Evolutionary conservation across 2,329 filamentous ascomycete species (phyloP), one percentile per base, ranked within the genome.

Genomic region (Teratosphaeria destructans): DNA sequence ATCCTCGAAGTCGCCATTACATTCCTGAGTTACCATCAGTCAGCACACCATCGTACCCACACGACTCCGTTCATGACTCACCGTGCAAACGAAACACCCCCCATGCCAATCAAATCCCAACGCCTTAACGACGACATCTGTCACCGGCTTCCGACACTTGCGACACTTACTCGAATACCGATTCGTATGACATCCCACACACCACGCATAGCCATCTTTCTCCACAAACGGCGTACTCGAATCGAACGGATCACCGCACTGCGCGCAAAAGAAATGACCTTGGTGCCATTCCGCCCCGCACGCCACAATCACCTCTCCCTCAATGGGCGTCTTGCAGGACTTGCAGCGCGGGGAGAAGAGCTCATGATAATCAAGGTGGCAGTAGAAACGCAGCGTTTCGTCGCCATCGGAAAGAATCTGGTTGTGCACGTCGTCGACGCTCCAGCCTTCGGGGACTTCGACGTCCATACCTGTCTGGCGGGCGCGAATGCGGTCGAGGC

Each of bases 281-380:
- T 89, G 89, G 73, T 99, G 94, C 89, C 90, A 99, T 75, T 96
- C 91, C n/a, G 87, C 84, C 1, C 94, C 94, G 59, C 95, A 90
- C 1, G 94, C 94, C 14, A 96, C 87, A 35, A 96, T 86, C 66
- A 97, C 90, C 75, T 97, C 92, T 52, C 92, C 92, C 66, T 97
- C 86, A 69, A 99, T 99, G 3, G 94, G 93, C 7, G 94, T 99
- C 73, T 88, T 91, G 82, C 94, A 99, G 73, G 89, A 91, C 76
- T 94, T 94, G 81, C 94, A 99, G 52, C 90, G 85, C 4, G 94
- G 94, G 35, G 89, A 91, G 75, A 90, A 99, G 58, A 88, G 79
- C 75, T 99, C 94, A 74, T 99, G 94, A 83, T 92, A 99, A 78
- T 99, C 94, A n/a, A 99, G 82, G 72, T 97, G 93, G 75, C 94